These are phyloP conservation scores for Hanseniaspora sp. DNA, from an alignment of 1,139 yeast species.

Conservation along the genomic window DNA sequence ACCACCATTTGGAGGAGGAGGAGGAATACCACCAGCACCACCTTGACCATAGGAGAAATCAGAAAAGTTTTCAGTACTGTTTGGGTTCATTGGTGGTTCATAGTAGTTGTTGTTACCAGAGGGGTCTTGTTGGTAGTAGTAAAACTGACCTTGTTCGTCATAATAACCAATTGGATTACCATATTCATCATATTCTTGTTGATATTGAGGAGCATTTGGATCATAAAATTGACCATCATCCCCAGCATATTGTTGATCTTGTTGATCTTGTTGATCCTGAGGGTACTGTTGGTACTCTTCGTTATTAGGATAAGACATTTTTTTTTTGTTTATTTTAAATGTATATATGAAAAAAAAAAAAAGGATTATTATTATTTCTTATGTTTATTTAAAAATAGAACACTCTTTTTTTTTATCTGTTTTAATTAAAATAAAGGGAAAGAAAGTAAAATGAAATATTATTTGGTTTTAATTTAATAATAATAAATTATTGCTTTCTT, in stretches of 20 bases:
- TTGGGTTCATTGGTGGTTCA: constrained; percentile 41
- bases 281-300: constrained; percentile 14
- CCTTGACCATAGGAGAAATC: constrained; percentile 62
- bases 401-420: no score
- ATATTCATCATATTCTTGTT: constrained; percentile 24
- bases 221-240: constrained; percentile 28
- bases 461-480: no score
- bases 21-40: constrained; percentile 27
- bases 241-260: constrained; percentile 21
- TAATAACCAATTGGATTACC: constrained; percentile 37
- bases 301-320: constrained; percentile 16
- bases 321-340: not conserved
- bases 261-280: not conserved
- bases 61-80: constrained; percentile 62
- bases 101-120: constrained; percentile 43
- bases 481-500: no score
- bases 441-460: no score
- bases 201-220: constrained; percentile 17
- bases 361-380: no score
- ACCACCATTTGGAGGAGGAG: constrained; percentile 65
- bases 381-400: no score
- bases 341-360: not conserved
- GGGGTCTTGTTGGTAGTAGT: constrained; percentile 41
- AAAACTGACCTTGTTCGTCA: constrained; percentile 37
- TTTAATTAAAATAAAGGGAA: no score